Evolutionary conservation across 2,329 filamentous ascomycete species (phyloP), one percentile per base, ranked within the genome.

Genomic region (Mycogone perniciosa): DNA sequence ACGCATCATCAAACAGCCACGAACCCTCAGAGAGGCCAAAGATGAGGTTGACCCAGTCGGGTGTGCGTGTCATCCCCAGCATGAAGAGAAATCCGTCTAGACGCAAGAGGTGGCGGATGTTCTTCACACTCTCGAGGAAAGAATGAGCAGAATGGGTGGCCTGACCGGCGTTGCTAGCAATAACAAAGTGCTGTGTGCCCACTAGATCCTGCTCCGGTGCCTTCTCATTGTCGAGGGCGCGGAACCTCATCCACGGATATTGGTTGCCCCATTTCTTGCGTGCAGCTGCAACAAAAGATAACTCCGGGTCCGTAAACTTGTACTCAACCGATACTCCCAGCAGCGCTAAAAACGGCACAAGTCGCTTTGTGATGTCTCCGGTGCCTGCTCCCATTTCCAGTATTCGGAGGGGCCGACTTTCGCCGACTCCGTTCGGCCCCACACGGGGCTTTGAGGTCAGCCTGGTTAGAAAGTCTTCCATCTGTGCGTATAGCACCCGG

Each of bases 271-370:
- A 54, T 2, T 30, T 50, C 8, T 51, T 53, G 7, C 43, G 39
- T 10, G 53, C 55, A 7, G 42, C 35, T 2, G 55, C 47, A 2
- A 56, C 53, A 29, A 58, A 44, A 5, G 56, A 56, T 0, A 51
- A 48, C 0, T 67, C 62, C 2, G 74, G 52, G 57, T 74, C 71
- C 1, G 71, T 72, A 46, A 73, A 69, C 1, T 65, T 69, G 52
- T 73, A 74, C 39, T 63, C 58, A 27, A 69, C 59, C 0, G 62
- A 57, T 0, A 64, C 62, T 62, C 1, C 60, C 31, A 2, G 66
- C 60, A 40, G 26, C 1, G 57, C 59, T 2, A 73, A 57, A 1
- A 61, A 26, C 0, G 61, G 61, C 8, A 66, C 53, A 3, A 70
- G 50, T 35, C 47, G 44, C 31, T 52, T 56, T 2, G 69, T 71